Percentiles rank a stretch among this genome's conserved stretches.
Conservation (phyloP, 1,284 basidiomycete species). For the Microbotryum saponariae region DNA sequence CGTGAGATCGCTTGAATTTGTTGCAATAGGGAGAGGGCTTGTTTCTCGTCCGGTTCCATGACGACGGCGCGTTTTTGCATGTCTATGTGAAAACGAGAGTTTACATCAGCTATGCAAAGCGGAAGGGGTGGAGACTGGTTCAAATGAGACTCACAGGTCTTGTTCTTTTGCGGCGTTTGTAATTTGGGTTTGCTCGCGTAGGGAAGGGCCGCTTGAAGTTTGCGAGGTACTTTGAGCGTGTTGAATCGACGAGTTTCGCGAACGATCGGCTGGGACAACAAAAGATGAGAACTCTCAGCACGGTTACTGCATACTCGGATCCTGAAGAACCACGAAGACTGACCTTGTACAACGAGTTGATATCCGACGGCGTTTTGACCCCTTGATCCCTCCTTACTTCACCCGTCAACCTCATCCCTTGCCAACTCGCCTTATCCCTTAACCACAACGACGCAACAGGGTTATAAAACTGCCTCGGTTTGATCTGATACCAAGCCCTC, state of each 20-base stretch:
- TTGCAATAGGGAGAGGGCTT: slow-evolving; percentile 83
- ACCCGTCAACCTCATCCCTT: slow-evolving; percentile 92
- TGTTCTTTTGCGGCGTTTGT: slow-evolving; percentile 61
- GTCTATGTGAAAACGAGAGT: slow-evolving; percentile 45
- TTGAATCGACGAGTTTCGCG: slow-evolving; percentile 82
- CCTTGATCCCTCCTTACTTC: slow-evolving; percentile 77
- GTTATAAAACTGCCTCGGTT: slow-evolving; percentile 93
- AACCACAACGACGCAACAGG: slow-evolving; percentile 86
- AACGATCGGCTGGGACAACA: slow-evolving; percentile 51
- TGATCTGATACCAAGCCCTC: slow-evolving; percentile 91
- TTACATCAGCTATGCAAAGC: not conserved
- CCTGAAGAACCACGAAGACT: slow-evolving; percentile 16
- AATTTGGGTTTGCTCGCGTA: slow-evolving; percentile 87
- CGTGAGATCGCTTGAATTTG: slow-evolving; percentile 88
- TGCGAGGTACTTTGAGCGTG: slow-evolving; percentile 76
- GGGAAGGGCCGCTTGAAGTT: slow-evolving; percentile 79
- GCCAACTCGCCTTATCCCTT: slow-evolving; percentile 67
- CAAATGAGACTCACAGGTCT: slow-evolving; percentile 48
- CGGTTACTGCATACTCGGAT: not conserved
- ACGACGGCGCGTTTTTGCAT: slow-evolving; percentile 88
- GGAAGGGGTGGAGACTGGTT: slow-evolving; percentile 1
- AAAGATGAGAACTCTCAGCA: not conserved
- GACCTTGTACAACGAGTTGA: slow-evolving; percentile 82
- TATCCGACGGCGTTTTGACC: slow-evolving; percentile 69
- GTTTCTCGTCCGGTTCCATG: slow-evolving; percentile 88